Conservation (phyloP, 2,329 filamentous ascomycete genomes). For the Alternaria alternata region DNA sequence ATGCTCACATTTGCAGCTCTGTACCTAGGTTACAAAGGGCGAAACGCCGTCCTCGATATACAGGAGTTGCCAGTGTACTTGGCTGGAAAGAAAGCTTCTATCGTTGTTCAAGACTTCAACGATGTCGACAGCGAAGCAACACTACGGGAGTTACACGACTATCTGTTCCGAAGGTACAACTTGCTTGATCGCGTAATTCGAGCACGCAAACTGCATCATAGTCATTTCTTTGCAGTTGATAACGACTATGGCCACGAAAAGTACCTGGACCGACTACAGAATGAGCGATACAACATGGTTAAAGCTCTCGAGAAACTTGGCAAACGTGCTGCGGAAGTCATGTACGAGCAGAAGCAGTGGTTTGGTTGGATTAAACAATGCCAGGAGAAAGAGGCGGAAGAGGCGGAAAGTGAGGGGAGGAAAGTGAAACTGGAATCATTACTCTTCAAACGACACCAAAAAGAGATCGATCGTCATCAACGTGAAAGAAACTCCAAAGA, state of each 20-base stretch:
- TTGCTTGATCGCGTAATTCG: slow-evolving; percentile 54
- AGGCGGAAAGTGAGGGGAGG: slow-evolving; percentile 58
- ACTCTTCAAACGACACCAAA: slow-evolving; percentile 33
- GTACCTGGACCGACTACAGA: slow-evolving; percentile 50
- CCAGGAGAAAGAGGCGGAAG: slow-evolving; percentile 57
- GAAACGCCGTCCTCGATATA: slow-evolving; percentile 56
- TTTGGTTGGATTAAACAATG: slow-evolving; percentile 57
- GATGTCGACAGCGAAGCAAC: slow-evolving; percentile 49
- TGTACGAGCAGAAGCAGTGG: slow-evolving; percentile 60
- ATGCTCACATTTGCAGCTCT: slow-evolving; percentile 32
- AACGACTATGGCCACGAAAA: slow-evolving; percentile 56
- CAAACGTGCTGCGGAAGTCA: slow-evolving; percentile 53
- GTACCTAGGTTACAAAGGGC: slow-evolving; percentile 60
- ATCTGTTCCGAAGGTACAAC: slow-evolving; percentile 52
- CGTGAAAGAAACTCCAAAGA: slow-evolving; percentile 33
- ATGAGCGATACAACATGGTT: slow-evolving; percentile 48
- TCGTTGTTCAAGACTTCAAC: slow-evolving; percentile 54
- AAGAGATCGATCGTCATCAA: slow-evolving; percentile 54
- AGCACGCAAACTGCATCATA: slow-evolving; percentile 54
- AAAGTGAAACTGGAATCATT: slow-evolving; percentile 60
- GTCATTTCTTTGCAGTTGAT: slow-evolving; percentile 54
- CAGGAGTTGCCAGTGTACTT: slow-evolving; percentile 53
- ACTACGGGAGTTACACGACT: slow-evolving; percentile 52
- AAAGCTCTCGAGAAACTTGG: slow-evolving; percentile 56
- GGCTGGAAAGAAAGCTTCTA: slow-evolving; percentile 41